phyloP scores from a whole-genome alignment of 148 eudicot species.

The Pharnaceum exiguum region DNA sequence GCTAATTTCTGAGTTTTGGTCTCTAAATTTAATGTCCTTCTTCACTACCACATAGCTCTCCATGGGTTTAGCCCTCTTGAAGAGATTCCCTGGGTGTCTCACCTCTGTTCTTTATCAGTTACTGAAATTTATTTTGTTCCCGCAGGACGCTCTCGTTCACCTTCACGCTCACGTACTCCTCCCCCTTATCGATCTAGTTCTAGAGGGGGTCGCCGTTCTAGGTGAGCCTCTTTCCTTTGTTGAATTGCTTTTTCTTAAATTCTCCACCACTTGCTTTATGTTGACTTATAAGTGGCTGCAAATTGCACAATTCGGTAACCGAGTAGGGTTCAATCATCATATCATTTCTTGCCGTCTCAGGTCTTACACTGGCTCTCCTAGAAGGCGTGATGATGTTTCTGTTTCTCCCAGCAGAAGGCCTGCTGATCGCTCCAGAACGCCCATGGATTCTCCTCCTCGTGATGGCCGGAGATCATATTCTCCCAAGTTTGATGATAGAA shows the following conservation, averaged over 20 bases:
- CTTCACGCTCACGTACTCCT: constrained; percentile 54
- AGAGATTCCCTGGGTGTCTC: too few species aligned
- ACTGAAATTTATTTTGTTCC: neutral
- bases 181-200: constrained; percentile 48
- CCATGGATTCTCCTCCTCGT: constrained; percentile 33
- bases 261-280: neutral
- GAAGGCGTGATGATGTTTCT: constrained; percentile 41
- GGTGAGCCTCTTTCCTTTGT: constrained; percentile 23
- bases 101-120: neutral
- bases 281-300: too few species aligned
- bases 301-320: too few species aligned
- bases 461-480: constrained; percentile 42
- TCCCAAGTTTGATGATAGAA: constrained; percentile 33
- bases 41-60: too few species aligned
- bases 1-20: too few species aligned
- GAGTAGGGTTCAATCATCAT: neutral
- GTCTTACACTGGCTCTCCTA: constrained; percentile 57
- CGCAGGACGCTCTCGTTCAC: constrained; percentile 60
- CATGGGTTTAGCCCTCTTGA: too few species aligned
- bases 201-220: constrained; percentile 45
- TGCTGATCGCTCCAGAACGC: constrained; percentile 40
- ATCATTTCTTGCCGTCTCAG: constrained; percentile 19
- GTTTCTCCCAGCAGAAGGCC: constrained; percentile 52
- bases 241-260: neutral
- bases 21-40: too few species aligned